Conservation (phyloP, 2,329 filamentous ascomycete genomes). For the Endoconidiophora laricicola region DNA sequence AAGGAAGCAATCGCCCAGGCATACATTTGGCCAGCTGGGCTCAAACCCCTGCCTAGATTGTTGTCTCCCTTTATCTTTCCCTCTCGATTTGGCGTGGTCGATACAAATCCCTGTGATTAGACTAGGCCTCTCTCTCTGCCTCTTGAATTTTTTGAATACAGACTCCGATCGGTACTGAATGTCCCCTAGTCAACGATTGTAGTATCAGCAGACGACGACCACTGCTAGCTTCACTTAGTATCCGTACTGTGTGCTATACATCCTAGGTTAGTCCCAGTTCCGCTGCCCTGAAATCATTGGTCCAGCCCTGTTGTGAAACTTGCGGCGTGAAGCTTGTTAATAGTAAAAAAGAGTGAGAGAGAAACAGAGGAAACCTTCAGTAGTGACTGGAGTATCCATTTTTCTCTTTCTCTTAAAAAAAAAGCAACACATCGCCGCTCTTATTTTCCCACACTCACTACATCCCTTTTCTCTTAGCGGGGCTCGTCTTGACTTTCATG, state of each 20-base stretch:
- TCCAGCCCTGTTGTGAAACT: slow-evolving; percentile 8
- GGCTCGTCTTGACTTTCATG: not conserved
- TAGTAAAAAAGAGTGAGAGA: not conserved
- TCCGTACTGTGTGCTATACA: not conserved
- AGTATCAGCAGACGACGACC: too few relatives aligned
- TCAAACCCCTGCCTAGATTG: too few relatives aligned
- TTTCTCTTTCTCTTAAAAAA: not conserved
- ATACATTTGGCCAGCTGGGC: too few relatives aligned
- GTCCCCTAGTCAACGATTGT: too few relatives aligned
- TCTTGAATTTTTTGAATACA: not conserved
- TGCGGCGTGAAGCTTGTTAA: slow-evolving; percentile 1
- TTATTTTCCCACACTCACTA: not conserved
- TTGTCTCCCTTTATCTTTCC: too few relatives aligned
- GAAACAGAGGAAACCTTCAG: too few relatives aligned
- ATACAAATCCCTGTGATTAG: not conserved
- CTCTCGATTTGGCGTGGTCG: too few relatives aligned
- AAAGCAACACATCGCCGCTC: too few relatives aligned
- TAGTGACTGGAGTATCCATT: not conserved
- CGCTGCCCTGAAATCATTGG: slow-evolving; percentile 2
- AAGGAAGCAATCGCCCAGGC: too few relatives aligned
- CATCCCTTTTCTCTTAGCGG: not conserved
- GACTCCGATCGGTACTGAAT: too few relatives aligned
- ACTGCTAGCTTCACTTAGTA: not conserved
- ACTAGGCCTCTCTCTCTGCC: not conserved
- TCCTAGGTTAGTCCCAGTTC: slow-evolving; percentile 4